Evolutionary conservation across 495 filamentous ascomycete species (phyloP), one percentile per base, ranked within the genome.

Genomic region (Podospora didyma): DNA sequence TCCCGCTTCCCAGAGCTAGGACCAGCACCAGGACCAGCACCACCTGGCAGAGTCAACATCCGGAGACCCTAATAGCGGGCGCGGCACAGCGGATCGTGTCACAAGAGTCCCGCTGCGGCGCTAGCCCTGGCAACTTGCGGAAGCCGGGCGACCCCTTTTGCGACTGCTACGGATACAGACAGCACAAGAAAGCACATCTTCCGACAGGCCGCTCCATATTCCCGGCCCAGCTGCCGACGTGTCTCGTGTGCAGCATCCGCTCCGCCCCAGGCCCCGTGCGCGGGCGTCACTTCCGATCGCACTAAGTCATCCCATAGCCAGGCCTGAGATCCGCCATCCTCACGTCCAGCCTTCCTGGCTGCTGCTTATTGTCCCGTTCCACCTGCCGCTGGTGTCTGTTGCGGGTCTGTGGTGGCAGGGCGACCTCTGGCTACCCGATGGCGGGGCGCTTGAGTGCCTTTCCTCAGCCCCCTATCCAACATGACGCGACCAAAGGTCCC

Each of bases 401-500:
- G 53, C 41, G 56, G 46, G 31, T 42, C 44, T 41, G 53, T 49
- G 53, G 53, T 46, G 28, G 2, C 28, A 48, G 34, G 42, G 53
- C 34, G 46, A 56, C 46, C 11, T 52, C 58, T 46, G 58, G 56
- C 60, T 67, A 63, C 56, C 63, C 66, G 66, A 69, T 69, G 66
- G 62, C 60, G 62, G 66, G 64, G 63, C 62, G 64, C 57, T 47
- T 58, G 62, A 44, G 58, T 58, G 53, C 62, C 14, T 46, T 48
- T 48, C 53, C 48, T 34, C 42, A 22, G 60, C 53, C 57, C 42
- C 62, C 24, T 57, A 53, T 64, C 62, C 66, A 70, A 62, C 69
- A 84, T 84, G 82, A 84, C 79, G 65, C 79, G 82, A 62, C 82
- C 81, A 37, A 84, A 81, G 67, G 82, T 86, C 53, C 79, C 82